phyloP scores from a whole-genome alignment of 805 yeast species.

The Millerozyma miso region DNA sequence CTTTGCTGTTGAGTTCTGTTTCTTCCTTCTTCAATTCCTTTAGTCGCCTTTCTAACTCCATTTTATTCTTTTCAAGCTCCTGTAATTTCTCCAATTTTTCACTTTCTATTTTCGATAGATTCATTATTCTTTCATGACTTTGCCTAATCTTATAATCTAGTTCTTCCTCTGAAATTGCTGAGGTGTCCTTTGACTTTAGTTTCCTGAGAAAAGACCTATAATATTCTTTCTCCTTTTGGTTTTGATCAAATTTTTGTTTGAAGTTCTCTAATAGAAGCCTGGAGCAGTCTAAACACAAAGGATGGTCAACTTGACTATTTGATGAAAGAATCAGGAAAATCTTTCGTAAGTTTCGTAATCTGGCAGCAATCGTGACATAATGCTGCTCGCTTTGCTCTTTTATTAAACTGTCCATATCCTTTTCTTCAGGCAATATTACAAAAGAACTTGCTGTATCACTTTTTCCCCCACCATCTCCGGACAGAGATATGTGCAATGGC shows the following conservation, averaged over 20 bases:
- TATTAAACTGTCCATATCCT: constrained; percentile 2
- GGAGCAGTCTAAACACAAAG: constrained; percentile 87
- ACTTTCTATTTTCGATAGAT: constrained; percentile 37
- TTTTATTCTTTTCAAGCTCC: constrained; percentile 39
- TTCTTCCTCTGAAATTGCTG: constrained; percentile 9
- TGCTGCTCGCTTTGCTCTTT: constrained; percentile 4
- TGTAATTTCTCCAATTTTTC: constrained; percentile 28
- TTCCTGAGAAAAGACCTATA: constrained; percentile 71
- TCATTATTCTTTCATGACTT: constrained; percentile 43
- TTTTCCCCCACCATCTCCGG: constrained; percentile 11
- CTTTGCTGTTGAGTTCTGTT: constrained; percentile 28
- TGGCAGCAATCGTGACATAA: constrained; percentile 38
- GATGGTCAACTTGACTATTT: constrained; percentile 73
- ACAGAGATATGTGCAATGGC: constrained; percentile 17
- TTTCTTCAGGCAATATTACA: constrained; percentile 3
- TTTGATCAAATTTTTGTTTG: constrained; percentile 65
- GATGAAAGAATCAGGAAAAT: constrained; percentile 67
- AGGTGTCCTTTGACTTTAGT: constrained; percentile 38
- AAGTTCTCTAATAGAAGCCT: constrained; percentile 58
- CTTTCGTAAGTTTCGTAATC: constrained; percentile 52
- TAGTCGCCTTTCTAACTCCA: constrained; percentile 47
- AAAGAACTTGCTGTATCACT: constrained; percentile 2
- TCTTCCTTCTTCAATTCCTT: constrained; percentile 38
- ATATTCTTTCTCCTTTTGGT: constrained; percentile 71
- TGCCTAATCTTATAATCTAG: constrained; percentile 38